Conservation (phyloP, 768 basidiomycete species). For the Auricularia sp. region DNA sequence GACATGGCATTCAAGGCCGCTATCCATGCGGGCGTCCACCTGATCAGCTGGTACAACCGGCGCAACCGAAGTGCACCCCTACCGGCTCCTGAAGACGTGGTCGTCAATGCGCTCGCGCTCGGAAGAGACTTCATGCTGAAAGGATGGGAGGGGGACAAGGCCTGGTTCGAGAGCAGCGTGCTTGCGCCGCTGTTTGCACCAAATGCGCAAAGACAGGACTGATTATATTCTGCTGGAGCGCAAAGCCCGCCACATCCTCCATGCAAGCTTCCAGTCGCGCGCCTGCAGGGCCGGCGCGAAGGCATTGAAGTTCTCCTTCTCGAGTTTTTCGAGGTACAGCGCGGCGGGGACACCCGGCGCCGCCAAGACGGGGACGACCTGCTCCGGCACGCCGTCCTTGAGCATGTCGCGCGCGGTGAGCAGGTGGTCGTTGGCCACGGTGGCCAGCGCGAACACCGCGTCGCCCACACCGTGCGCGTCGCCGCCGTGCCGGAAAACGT, state of each 20-base stretch:
- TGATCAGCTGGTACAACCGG: too few relatives aligned
- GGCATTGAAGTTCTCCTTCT: conserved; percentile 60
- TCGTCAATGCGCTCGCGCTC: too few relatives aligned
- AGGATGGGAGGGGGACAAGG: too few relatives aligned
- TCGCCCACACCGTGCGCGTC: conserved; percentile 56
- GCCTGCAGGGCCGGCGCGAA: conserved; percentile 54
- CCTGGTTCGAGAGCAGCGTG: too few relatives aligned
- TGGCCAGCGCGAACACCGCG: conserved; percentile 78
- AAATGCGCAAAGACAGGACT: too few relatives aligned
- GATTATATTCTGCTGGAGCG: conserved; percentile 1
- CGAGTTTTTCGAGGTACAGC: conserved; percentile 54
- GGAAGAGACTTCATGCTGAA: too few relatives aligned
- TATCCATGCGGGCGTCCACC: too few relatives aligned
- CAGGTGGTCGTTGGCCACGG: conserved; percentile 70
- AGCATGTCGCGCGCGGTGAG: conserved; percentile 64
- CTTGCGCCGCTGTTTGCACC: too few relatives aligned
- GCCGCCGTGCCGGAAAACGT: conserved; percentile 46
- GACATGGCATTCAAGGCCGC: too few relatives aligned
- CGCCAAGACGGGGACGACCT: conserved; percentile 63
- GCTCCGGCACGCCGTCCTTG: conserved; percentile 41
- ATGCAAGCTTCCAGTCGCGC: conserved; percentile 71
- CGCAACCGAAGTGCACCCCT: too few relatives aligned
- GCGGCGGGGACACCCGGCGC: conserved; percentile 60
- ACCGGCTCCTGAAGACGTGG: too few relatives aligned
- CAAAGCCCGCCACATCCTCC: conserved; percentile 47